Evolutionary conservation across 129 eudicot species (phyloP).

Genomic region (Flaveria trinervia): DNA sequence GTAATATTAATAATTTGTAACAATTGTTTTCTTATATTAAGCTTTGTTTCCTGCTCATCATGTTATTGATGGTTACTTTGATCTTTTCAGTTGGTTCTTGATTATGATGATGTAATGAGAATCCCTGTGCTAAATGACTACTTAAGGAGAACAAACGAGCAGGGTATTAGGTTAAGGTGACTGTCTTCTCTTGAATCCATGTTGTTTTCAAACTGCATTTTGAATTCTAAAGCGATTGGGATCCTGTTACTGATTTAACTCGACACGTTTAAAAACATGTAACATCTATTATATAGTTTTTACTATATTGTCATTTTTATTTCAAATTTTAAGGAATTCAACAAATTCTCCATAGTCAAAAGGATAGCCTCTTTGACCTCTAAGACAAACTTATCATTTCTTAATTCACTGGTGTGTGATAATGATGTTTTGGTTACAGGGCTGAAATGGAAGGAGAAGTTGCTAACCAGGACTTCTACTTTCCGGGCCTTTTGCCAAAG

Average conservation of each 20-base stretch:
- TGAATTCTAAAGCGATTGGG: background rate
- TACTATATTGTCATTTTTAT: background rate
- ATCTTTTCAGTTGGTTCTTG: conserved; percentile 69
- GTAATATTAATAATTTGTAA: background rate
- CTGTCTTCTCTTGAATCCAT: background rate
- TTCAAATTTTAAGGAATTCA: background rate
- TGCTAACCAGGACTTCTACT: conserved; percentile 61
- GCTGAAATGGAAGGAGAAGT: conserved; percentile 68
- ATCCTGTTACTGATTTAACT: background rate
- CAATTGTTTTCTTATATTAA: background rate
- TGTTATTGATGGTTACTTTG: conserved; percentile 14
- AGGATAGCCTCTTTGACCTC: background rate
- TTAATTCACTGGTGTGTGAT: background rate
- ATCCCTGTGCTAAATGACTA: conserved; percentile 59
- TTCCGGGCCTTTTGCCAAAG: conserved; percentile 81
- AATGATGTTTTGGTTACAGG: conserved; percentile 39
- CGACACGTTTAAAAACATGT: background rate
- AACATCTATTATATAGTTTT: background rate
- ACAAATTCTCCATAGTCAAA: background rate
- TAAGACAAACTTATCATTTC: conserved; percentile 3
- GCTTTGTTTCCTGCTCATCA: background rate
- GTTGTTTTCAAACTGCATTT: background rate
- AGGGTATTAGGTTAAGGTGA: conserved; percentile 59
- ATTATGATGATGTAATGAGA: conserved; percentile 72
- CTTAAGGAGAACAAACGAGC: conserved; percentile 33